These are phyloP conservation scores for Eucalyptus albens DNA, from an alignment of 345 rosid species.

Conservation along the genomic window DNA sequence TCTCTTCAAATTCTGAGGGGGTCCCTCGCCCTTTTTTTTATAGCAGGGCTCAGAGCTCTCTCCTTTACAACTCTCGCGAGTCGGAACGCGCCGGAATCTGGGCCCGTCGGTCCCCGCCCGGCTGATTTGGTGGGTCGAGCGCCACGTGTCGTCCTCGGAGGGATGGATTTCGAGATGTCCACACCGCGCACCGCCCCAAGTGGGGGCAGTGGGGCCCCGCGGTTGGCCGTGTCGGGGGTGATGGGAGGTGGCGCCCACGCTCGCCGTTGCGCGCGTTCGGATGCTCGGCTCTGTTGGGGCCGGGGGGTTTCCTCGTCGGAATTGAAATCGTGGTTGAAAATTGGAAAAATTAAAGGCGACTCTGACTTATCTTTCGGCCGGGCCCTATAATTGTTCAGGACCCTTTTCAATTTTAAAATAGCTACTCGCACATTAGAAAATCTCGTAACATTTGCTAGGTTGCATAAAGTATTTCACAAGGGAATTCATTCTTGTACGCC, in stretches of 20 bases:
- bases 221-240: neutral
- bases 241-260: neutral
- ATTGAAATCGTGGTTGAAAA: neutral
- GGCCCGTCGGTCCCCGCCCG: neutral
- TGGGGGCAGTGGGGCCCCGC: neutral
- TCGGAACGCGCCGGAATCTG: neutral
- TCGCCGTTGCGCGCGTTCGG: neutral
- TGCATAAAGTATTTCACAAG: neutral
- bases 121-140: neutral
- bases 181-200: neutral
- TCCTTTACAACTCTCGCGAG: neutral
- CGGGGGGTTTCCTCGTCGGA: neutral
- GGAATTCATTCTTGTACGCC: too few species aligned
- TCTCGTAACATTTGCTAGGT: rapidly evolving
- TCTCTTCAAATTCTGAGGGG: neutral
- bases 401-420: neutral
- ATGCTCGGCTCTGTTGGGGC: neutral
- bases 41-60: neutral
- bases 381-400: neutral
- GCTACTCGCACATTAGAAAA: rapidly evolving
- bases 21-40: neutral
- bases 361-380: neutral
- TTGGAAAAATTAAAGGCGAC: neutral
- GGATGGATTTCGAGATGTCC: neutral
- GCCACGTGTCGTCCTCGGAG: neutral